Base-by-base conservation (phyloP, 805 yeast genomes). In the Teunomyces pallodes region DNA sequence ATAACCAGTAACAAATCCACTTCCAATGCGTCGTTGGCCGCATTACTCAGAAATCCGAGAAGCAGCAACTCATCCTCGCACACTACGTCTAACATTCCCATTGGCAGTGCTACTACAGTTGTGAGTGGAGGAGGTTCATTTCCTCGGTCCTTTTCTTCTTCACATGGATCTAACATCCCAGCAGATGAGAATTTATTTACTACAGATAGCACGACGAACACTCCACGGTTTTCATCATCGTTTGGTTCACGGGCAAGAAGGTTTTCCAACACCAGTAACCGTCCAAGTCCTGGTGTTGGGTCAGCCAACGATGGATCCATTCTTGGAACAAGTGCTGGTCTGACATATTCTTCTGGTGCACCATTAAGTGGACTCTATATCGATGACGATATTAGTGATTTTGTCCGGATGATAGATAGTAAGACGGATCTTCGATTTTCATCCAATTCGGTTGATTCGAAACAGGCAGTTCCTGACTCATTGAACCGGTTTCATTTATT, bases 151-250 rank as follows among this genome's bases (percentile, higher is more conserved):
- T 56, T 68, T 4, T 64, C 75, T 0, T 72, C 76, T 3, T 69
- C 75, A 0, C 75, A 69, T 52, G 76, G 75, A 5, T 66, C 69
- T 3, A 62, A 60, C 14, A 46, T 59, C n/a, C 59, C 47, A n/a
- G 54, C 54, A 20, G 75, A 70, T 17, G 62, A 56, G n/a, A 62
- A 61, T 36, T 48, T 53, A 10, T 58, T 54, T 13, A 42, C 58
- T 26, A 50, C 51, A 2, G 71, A 65, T 16, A 62, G 59, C 41
- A 56, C 67, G 4, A 30, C 33, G 24, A 71, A 59, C 29, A 72
- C 84, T 0, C 85, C 87, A 1, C 75, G 83, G 53, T 86, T 84
- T 54, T 79, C 88, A 2, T 82, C 92, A 0, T 84, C 91, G 0
- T 85, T 85, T 63, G 87, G 88, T 0, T 82, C 84, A n/a, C 69